Base-by-base conservation (phyloP, 202 grass and related monocot species). In the Setaria italica region DNA sequence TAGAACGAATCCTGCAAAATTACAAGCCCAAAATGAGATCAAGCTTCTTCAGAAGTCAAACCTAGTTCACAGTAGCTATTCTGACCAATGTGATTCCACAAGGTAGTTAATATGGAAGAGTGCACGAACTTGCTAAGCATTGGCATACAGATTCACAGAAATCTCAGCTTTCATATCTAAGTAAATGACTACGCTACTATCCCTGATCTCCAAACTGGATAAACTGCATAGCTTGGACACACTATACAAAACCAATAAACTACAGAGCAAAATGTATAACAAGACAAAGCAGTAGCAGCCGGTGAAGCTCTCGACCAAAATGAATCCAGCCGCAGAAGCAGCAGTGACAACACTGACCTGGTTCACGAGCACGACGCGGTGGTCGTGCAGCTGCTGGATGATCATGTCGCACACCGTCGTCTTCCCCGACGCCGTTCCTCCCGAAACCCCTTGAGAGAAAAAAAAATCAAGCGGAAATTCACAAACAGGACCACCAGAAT, bases 321-420 rank as follows among this genome's bases (percentile, higher is more conserved):
- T 10, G 3, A 55, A 2, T 54, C 11, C 5, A 35, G 65, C 41
- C 63, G 33, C 54, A 47, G 45, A 78, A 70, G 13, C 17, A 13
- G 42, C 67, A 48, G 34, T 58, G 41, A 2, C 84, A 19, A 47
- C 19, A 3, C 81, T 11, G 35, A 94, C 97, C 90, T 97, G 94
- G 87, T 86, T 99, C 62, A 99, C 89, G 57, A 99, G 94, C 82
- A 97, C 92, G 70, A 99, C 94, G 56, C 94, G 97, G 79, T 99
- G 97, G 67, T 97, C 97, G 32, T 97, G 97, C 32, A 99, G 91
- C 85, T 99, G 97, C 89, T 99, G 97, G 86, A 99, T 99, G 88
- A 99, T 99, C 97, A 94, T 99, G 86, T 99, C 97, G 82, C 97
- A 99, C 46, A 99, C 97, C 32, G 97, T 99, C 57, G 97, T 99